Evolutionary conservation across 441 rosid genomes (phyloP).

Genomic region (Isatis lusitanica): DNA sequence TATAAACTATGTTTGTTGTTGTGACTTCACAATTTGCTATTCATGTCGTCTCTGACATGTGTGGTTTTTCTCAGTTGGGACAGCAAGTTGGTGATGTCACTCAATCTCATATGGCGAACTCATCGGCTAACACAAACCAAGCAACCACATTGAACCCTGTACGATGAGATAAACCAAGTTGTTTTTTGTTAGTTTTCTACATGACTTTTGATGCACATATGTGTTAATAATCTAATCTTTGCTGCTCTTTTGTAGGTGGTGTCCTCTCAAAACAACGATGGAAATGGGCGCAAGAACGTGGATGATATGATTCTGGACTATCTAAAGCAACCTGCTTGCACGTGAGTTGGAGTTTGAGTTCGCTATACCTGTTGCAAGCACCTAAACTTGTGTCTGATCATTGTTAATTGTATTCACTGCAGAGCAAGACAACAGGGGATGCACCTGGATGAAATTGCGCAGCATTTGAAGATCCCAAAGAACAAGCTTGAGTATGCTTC

Average conservation of each 20-base stretch:
- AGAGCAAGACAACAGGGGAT: slow-evolving; percentile 81
- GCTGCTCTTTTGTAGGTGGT: slow-evolving; percentile 32
- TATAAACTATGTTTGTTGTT: neutral
- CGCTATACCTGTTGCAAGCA: neutral
- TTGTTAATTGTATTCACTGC: slow-evolving; percentile 28
- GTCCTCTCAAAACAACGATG: slow-evolving; percentile 43
- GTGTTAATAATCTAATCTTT: neutral
- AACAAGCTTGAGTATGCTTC: slow-evolving; percentile 71
- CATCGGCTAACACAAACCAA: slow-evolving; percentile 40
- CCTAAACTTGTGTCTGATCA: neutral
- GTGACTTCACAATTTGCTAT: neutral
- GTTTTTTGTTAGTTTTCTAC: neutral
- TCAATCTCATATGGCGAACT: slow-evolving; percentile 43
- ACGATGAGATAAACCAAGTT: slow-evolving; percentile 3
- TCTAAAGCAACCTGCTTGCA: slow-evolving; percentile 70
- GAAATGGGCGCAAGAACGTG: slow-evolving; percentile 65
- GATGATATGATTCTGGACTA: slow-evolving; percentile 81
- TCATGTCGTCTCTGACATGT: neutral
- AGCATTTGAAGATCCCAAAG: slow-evolving; percentile 68
- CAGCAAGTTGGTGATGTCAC: slow-evolving; percentile 40
- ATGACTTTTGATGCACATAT: neutral
- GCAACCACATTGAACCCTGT: slow-evolving; percentile 53
- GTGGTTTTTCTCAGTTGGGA: slow-evolving; percentile 28
- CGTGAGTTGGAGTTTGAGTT: slow-evolving; percentile 48
- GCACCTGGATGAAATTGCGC: slow-evolving; percentile 72